Conservation (phyloP, 2,329 filamentous ascomycete species). For the Ophiostoma tasmaniense region DNA sequence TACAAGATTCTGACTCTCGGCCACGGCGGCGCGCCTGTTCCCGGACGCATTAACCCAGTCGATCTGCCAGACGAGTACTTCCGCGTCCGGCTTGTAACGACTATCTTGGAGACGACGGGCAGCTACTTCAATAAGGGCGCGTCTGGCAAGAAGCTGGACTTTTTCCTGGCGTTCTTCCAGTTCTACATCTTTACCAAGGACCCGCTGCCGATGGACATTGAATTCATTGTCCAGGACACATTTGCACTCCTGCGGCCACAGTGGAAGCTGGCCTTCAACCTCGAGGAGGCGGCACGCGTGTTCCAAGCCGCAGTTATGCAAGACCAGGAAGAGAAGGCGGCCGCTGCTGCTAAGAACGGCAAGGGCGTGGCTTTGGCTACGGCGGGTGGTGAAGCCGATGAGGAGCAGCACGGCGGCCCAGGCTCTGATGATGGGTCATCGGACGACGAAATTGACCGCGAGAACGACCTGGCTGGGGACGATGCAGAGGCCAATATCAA, state of each 20-base stretch:
- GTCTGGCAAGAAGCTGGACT: slow-evolving; percentile 94
- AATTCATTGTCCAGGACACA: slow-evolving; percentile 91
- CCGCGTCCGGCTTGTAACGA: slow-evolving; percentile 82
- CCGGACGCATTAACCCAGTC: slow-evolving; percentile 65
- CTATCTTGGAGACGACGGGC: slow-evolving; percentile 86
- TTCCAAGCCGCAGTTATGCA: slow-evolving; percentile 85
- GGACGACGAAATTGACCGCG: slow-evolving; percentile 66
- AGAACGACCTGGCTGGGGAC: slow-evolving; percentile 54
- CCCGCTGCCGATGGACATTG: slow-evolving; percentile 87
- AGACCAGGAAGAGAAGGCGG: slow-evolving; percentile 73
- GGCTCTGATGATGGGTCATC: slow-evolving; percentile 82
- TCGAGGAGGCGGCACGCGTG: slow-evolving; percentile 73
- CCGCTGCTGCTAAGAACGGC: slow-evolving; percentile 47
- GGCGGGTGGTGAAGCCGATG: not conserved
- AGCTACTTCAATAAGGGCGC: slow-evolving; percentile 91
- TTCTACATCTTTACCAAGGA: slow-evolving; percentile 94
- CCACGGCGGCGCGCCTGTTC: slow-evolving; percentile 74
- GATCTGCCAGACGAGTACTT: slow-evolving; percentile 94
- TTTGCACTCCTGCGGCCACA: slow-evolving; percentile 78
- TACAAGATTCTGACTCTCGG: slow-evolving; percentile 94
- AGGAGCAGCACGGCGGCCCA: slow-evolving; percentile 51
- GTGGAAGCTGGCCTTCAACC: slow-evolving; percentile 75
- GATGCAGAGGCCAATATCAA: slow-evolving; percentile 43
- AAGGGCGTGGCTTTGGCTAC: slow-evolving; percentile 8
- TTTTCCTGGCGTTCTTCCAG: slow-evolving; percentile 92